Conservation (phyloP, 23 red algal genomes). For the Gracilaria domingensis region DNA sequence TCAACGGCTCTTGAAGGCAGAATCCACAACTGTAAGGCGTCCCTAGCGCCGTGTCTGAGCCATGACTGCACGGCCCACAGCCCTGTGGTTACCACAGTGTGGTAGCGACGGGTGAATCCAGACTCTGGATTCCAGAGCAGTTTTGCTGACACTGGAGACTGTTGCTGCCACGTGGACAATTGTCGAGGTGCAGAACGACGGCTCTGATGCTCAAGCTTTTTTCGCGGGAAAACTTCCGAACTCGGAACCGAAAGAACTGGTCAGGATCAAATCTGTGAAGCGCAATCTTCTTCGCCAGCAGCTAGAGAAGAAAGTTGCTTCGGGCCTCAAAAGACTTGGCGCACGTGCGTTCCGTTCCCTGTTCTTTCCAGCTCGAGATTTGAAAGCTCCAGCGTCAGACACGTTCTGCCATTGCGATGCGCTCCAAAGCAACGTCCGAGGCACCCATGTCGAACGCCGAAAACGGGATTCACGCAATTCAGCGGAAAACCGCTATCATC, state of each 20-base stretch:
- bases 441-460: not conserved
- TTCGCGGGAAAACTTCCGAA: slow-evolving; percentile 15
- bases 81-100: too few relatives aligned
- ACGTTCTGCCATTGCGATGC: not conserved
- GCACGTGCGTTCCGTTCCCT: too few relatives aligned
- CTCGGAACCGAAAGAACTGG: not conserved
- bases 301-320: too few relatives aligned
- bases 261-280: not conserved
- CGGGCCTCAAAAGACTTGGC: too few relatives aligned
- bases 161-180: not conserved
- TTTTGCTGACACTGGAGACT: not conserved
- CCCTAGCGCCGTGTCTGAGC: not conserved
- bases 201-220: too few relatives aligned
- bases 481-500: not conserved
- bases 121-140: too few relatives aligned
- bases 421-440: not conserved
- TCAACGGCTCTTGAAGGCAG: too few relatives aligned
- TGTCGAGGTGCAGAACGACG: not conserved
- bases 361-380: not conserved
- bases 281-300: not conserved
- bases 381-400: not conserved
- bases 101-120: too few relatives aligned
- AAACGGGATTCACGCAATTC: not conserved
- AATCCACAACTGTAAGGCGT: slow-evolving; percentile 17
- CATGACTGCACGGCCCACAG: not conserved